phyloP scores from a whole-genome alignment of 2,329 filamentous ascomycete species.

The Aspergillus uvarum region DNA sequence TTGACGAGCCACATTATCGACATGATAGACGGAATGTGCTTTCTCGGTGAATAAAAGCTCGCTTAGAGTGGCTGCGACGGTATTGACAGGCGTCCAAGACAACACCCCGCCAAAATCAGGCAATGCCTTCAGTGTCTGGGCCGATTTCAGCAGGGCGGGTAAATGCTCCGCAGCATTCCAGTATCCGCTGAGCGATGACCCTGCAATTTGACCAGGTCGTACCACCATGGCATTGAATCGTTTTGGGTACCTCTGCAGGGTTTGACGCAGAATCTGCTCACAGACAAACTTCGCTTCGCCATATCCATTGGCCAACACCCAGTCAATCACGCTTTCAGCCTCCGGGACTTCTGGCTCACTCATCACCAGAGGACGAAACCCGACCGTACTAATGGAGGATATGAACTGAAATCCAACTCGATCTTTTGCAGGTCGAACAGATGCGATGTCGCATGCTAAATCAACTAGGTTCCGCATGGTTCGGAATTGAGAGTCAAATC shows the following conservation, averaged over 20 bases:
- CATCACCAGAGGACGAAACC: conserved; percentile 28
- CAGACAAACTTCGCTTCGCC: conserved; percentile 55
- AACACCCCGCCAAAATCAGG: conserved; percentile 45
- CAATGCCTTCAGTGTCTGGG: conserved; percentile 46
- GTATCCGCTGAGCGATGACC: conserved; percentile 50
- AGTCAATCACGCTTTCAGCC: conserved; percentile 38
- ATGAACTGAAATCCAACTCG: conserved; percentile 41
- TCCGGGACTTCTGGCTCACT: conserved; percentile 44
- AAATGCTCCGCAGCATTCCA: conserved; percentile 59
- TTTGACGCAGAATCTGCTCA: conserved; percentile 52
- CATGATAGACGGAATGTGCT: conserved; percentile 43
- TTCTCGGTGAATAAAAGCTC: conserved; percentile 34
- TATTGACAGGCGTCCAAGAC: conserved; percentile 51
- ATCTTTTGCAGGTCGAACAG: background rate
- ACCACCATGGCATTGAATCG: conserved; percentile 48
- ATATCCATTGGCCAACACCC: conserved; percentile 51
- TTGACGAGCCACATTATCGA: conserved; percentile 48
- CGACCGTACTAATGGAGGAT: conserved; percentile 46
- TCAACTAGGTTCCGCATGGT: conserved; percentile 53
- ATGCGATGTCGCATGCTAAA: conserved; percentile 40
- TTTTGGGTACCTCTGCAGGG: conserved; percentile 45
- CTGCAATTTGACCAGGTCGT: conserved; percentile 55
- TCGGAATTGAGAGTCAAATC: conserved; percentile 33
- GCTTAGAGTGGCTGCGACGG: conserved; percentile 33
- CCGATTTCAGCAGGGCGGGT: conserved; percentile 51